A percentile compares a stretch with the other conserved stretches of the same genome.
phyloP scores from a whole-genome alignment of 2,329 filamentous ascomycete genomes.

The Ophiocordyceps sinensis region DNA sequence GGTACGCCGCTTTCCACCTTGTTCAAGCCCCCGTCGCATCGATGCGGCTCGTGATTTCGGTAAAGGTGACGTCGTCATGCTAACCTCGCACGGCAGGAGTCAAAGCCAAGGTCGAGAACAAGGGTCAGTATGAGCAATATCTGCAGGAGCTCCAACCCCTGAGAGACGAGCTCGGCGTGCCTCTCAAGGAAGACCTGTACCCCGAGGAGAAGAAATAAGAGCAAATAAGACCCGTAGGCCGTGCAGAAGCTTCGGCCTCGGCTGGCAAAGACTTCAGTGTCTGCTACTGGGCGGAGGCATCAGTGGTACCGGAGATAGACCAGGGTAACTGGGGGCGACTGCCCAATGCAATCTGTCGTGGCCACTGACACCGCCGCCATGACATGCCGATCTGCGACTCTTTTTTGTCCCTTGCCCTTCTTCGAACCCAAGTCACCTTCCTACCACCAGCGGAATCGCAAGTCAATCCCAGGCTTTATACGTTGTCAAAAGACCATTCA shows the following conservation, averaged over 20 bases:
- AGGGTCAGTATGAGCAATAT: slow-evolving; percentile 92
- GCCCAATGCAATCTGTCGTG: slow-evolving; percentile 10
- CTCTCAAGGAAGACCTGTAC: slow-evolving; percentile 86
- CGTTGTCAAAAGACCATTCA: no score
- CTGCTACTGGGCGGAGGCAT: slow-evolving; percentile 5
- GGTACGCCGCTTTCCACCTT: slow-evolving; percentile 39
- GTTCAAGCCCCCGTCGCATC: neutral
- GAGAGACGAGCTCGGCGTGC: slow-evolving; percentile 83
- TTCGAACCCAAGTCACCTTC: neutral
- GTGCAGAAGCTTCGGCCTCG: neutral
- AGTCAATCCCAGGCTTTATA: no score
- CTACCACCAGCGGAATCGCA: no score
- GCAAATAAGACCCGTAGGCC: slow-evolving; percentile 6
- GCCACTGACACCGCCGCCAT: no score
- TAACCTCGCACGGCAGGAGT: slow-evolving; percentile 50
- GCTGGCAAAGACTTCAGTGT: neutral
- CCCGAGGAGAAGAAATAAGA: slow-evolving; percentile 42
- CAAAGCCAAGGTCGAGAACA: slow-evolving; percentile 99
- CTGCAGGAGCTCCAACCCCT: slow-evolving; percentile 84
- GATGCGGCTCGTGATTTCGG: neutral
- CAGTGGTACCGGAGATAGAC: slow-evolving; percentile 8
- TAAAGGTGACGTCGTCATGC: neutral
- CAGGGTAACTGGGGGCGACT: slow-evolving; percentile 14
- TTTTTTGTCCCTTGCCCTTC: neutral
- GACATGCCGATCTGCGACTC: no score